Percentiles rank a stretch among this genome's conserved stretches.
phyloP scores from a whole-genome alignment of 2,329 filamentous ascomycete genomes.

The Leptographium galeiforme region DNA sequence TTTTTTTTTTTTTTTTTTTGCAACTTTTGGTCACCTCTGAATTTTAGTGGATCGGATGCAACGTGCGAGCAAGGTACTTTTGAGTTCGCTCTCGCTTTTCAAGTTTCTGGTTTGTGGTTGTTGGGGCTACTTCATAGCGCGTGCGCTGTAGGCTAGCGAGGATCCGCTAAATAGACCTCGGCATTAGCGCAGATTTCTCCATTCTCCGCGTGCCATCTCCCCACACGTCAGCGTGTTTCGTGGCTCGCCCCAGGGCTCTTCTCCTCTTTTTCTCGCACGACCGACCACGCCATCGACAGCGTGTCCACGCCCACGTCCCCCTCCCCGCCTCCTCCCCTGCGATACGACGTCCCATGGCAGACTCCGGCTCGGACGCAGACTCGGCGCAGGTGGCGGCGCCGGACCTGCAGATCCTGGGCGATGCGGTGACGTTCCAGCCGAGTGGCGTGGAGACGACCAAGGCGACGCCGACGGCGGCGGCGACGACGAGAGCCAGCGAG shows the following conservation, averaged over 20 bases:
- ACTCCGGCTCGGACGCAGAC: constrained; percentile 17
- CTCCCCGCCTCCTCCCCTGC: neutral
- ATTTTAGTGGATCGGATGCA: no score
- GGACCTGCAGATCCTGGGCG: constrained; percentile 65
- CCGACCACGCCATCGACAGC: no score
- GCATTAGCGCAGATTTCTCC: constrained; percentile 5
- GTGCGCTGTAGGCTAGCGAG: neutral
- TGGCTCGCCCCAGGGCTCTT: neutral
- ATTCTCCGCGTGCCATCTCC: neutral
- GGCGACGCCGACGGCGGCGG: constrained; percentile 11
- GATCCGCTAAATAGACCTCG: constrained; percentile 6
- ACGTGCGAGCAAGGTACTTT: no score
- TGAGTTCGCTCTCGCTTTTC: no score
- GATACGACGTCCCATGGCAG: constrained; percentile 2
- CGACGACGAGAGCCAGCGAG: constrained; percentile 14
- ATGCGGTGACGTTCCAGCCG: constrained; percentile 61
- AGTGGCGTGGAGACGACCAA: constrained; percentile 44
- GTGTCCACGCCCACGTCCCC: no score
- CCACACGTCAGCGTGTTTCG: neutral
- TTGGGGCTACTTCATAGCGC: neutral
- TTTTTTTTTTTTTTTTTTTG: no score
- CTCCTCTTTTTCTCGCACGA: no score
- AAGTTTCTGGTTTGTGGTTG: no score
- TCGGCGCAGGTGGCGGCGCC: constrained; percentile 43
- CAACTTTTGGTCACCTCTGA: no score